Percentiles rank a stretch among this genome's conserved stretches.
Conservation (phyloP, 2,329 filamentous ascomycete genomes). For the Xylaria sp. region DNA sequence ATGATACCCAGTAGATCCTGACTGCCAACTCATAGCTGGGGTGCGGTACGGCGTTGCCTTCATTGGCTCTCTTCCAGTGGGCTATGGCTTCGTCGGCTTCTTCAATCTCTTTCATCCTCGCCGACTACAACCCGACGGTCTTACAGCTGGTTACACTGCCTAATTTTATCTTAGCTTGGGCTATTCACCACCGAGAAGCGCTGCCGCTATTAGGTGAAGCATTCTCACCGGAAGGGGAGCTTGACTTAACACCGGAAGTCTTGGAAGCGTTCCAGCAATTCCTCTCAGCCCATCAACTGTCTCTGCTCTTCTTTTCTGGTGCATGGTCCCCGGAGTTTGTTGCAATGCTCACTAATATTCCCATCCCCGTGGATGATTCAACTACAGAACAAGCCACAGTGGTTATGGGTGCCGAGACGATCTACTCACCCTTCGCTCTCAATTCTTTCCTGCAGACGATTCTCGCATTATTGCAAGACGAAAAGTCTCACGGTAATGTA, state of each 20-base stretch:
- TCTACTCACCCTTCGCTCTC: conserved; percentile 81
- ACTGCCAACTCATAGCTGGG: conserved; percentile 67
- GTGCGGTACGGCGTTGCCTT: conserved; percentile 81
- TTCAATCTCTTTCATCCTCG: conserved; percentile 70
- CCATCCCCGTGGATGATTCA: conserved; percentile 26
- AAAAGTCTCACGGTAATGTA: conserved; percentile 52
- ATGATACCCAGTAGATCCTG: conserved; percentile 42
- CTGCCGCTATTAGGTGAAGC: conserved; percentile 56
- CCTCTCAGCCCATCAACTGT: conserved; percentile 63
- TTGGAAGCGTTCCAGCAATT: conserved; percentile 67
- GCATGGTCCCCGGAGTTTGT: conserved; percentile 77
- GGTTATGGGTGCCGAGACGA: conserved; percentile 81
- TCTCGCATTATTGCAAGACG: conserved; percentile 60
- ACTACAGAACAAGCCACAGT: conserved; percentile 58
- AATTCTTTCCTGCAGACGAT: conserved; percentile 75
- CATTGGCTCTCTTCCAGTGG: conserved; percentile 76
- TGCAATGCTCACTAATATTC: conserved; percentile 59
- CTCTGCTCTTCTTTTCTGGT: conserved; percentile 76
- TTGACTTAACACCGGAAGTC: conserved; percentile 71
- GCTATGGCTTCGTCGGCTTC: conserved; percentile 52
- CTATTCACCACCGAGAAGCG: conserved; percentile 57
- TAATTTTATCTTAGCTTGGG: conserved; percentile 79
- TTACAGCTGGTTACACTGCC: conserved; percentile 82
- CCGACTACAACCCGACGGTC: conserved; percentile 84
- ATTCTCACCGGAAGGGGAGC: conserved; percentile 61